Conservation (phyloP, 192 early-diverging fungal genomes). For the Podochytrium sp. region DNA sequence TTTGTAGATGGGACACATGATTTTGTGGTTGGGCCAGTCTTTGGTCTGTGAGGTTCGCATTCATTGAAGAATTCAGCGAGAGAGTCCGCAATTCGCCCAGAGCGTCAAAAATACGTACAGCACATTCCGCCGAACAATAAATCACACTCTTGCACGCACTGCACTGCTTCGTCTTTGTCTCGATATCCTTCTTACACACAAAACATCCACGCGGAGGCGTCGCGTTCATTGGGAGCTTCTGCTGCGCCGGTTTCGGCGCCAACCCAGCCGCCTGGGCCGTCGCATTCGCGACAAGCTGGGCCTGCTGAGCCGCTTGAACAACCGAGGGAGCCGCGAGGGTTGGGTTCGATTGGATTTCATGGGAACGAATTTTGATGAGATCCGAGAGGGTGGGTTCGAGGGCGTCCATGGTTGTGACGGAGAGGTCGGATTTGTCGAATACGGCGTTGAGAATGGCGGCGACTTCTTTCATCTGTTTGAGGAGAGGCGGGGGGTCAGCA, state of each 20-base stretch:
- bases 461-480: slow-evolving; percentile 19
- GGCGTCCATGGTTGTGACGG: slow-evolving; percentile 35
- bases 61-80: not conserved
- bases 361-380: slow-evolving; percentile 22
- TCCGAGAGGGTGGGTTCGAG: slow-evolving; percentile 35
- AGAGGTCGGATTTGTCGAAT: slow-evolving; percentile 22
- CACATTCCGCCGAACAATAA: slow-evolving; percentile 54
- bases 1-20: slow-evolving; percentile 47
- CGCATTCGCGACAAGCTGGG: not conserved
- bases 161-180: slow-evolving; percentile 57
- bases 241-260: not conserved
- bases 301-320: slow-evolving; percentile 9
- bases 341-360: slow-evolving; percentile 27
- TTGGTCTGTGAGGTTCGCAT: slow-evolving; percentile 41
- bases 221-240: slow-evolving; percentile 23
- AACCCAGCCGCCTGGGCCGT: not conserved
- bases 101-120: slow-evolving; percentile 40
- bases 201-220: slow-evolving; percentile 51
- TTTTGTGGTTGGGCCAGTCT: slow-evolving; percentile 59
- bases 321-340: slow-evolving; percentile 21
- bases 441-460: not conserved
- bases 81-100: not conserved
- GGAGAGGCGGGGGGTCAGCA: too few relatives aligned
- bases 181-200: slow-evolving; percentile 56
- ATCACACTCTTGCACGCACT: slow-evolving; percentile 61